Base-by-base conservation (phyloP, 768 basidiomycete genomes). In the Phaeolepiota aurea region DNA sequence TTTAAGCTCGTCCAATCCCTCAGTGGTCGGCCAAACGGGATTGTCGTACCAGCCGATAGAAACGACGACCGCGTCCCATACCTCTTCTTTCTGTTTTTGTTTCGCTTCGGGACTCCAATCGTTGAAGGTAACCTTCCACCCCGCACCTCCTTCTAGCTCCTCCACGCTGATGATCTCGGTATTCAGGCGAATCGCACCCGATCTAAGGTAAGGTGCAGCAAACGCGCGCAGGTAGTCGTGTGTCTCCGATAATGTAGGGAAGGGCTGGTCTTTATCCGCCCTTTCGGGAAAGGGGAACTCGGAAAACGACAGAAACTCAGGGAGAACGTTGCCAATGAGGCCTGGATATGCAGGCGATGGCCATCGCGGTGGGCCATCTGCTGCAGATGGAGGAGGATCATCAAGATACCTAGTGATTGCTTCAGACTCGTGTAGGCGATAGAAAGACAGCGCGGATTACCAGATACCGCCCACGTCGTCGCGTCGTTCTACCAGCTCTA, bases 391-490 rank as follows among this genome's bases (percentile, higher is more conserved):
- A 10, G 16, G 18, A 3, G 46, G 50, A 20, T 56, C 51, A 31
- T 65, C 61, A 12, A 63, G 45, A 44, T 64, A 54, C 64, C 66
- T 66, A 30, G 5, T 13, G 7, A 40, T 20, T 18, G 32, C 15
- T 14, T 31, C 14, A 14, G n/a, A n/a, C n/a, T n/a, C n/a, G n/a
- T n/a, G n/a, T n/a, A n/a, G n/a, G n/a, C n/a, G n/a, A n/a, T n/a
- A n/a, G n/a, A n/a, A n/a, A n/a, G 28, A 10, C 28, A 31, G 3
- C 11, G 9, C 7, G 2, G 48, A 59, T 40, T 23, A 74, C 74
- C 74, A 75, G 2, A 72, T 64, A 20, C 74, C 72, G 2, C 74
- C 72, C n/a, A 74, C 57, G 38, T 73, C 64, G 33, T 63, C 61
- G 40, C 66, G 54, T 25, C 74, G 54, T 53, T 76, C 74, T 3